Evolutionary conservation across 116 monocot species (phyloP).

Genomic region (Phalaenopsis hybrid): DNA sequence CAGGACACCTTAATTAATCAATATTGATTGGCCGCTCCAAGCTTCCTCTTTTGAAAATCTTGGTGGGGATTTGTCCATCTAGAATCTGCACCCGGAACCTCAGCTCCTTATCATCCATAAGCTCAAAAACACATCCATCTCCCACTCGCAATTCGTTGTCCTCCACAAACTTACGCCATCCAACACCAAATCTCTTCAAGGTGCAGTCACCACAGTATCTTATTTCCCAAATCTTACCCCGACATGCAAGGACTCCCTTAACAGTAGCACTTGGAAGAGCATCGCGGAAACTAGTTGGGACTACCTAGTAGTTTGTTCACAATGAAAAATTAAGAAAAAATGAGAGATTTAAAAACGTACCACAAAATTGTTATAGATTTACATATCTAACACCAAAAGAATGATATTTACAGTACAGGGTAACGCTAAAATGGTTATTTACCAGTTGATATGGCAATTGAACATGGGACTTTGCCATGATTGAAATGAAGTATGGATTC

Average conservation of each 20-base stretch:
- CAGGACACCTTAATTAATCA: neutral
- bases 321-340: neutral
- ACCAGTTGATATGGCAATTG: constrained; percentile 26
- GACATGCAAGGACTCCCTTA: constrained; percentile 9
- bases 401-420: no score
- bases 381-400: no score
- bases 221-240: constrained; percentile 29
- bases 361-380: no score
- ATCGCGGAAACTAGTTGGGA: constrained; percentile 24
- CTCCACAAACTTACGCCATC: constrained; percentile 34
- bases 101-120: constrained; percentile 26
- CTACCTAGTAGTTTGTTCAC: constrained; percentile 17
- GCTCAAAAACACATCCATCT: constrained; percentile 57
- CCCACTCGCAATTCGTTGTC: constrained; percentile 43
- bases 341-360: neutral
- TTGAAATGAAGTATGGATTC: constrained; percentile 23
- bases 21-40: neutral
- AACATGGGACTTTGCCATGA: constrained; percentile 18
- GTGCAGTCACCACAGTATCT: constrained; percentile 22
- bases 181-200: constrained; percentile 18
- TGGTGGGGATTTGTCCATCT: constrained; percentile 21
- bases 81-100: constrained; percentile 42
- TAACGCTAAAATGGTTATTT: neutral
- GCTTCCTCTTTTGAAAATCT: neutral
- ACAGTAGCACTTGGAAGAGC: constrained; percentile 16